phyloP scores from a whole-genome alignment of 257 asterid species.

The Verbascum thapsus region DNA sequence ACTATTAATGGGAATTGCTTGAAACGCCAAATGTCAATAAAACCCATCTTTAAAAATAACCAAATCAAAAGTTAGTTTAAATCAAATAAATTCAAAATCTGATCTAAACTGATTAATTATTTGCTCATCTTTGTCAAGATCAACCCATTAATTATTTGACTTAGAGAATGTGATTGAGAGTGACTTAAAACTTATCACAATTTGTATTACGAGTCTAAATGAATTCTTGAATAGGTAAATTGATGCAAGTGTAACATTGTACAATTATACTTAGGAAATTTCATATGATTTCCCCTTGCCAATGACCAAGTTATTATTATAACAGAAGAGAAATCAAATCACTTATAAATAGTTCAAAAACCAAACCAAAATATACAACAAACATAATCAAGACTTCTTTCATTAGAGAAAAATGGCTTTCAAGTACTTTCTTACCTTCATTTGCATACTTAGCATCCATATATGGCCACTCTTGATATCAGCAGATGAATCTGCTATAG shows the following conservation, averaged over 20 bases:
- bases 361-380: background rate
- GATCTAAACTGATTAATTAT: background rate
- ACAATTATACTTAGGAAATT: no score
- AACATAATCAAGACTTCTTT: background rate
- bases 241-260: no score
- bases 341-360: background rate
- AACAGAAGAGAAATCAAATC: no score
- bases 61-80: no score
- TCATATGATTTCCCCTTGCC: no score
- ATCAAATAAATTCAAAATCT: no score
- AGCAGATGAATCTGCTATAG: background rate
- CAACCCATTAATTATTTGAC: background rate
- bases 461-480: background rate
- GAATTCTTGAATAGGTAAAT: no score
- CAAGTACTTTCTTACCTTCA: constrained; percentile 13
- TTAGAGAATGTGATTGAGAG: constrained; percentile 1
- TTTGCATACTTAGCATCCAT: background rate
- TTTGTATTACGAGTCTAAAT: no score
- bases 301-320: background rate
- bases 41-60: no score
- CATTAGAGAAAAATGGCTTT: constrained; percentile 13
- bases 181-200: background rate
- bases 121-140: background rate
- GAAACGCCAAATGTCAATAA: no score
- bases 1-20: no score